A percentile compares a stretch with the other conserved stretches of the same genome.
Evolutionary conservation across 371 early-diverging fungal genomes (phyloP).

Genomic region (Edhazardia aedis): DNA sequence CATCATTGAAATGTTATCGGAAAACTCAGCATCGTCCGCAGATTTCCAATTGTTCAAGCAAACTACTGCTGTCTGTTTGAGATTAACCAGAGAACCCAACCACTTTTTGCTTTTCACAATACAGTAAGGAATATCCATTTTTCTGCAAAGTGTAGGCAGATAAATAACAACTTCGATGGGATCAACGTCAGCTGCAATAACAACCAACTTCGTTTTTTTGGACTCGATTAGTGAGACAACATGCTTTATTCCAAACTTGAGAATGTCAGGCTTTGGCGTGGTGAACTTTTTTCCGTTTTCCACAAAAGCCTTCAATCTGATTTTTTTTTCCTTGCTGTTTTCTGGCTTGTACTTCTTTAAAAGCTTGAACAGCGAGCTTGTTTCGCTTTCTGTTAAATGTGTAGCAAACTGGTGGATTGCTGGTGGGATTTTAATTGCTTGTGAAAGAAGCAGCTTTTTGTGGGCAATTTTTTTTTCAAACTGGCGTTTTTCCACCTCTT

Average conservation of each 20-base stretch:
- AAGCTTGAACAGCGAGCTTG: conserved; percentile 77
- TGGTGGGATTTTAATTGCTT: conserved; percentile 94
- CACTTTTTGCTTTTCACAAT: conserved; percentile 88
- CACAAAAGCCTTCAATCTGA: conserved; percentile 65
- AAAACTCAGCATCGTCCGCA: no score
- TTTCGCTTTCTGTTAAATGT: conserved; percentile 58
- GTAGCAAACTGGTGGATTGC: conserved; percentile 95
- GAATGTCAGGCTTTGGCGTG: conserved; percentile 70
- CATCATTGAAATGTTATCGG: no score
- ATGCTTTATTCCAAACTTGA: conserved; percentile 98
- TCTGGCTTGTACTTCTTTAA: conserved; percentile 92
- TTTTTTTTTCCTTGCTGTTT: conserved; percentile 74
- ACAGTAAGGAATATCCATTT: conserved; percentile 96
- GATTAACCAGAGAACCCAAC: conserved; percentile 87
- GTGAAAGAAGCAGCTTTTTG: no score
- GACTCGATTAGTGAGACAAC: conserved; percentile 79
- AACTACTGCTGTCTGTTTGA: no score
- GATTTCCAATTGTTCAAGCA: no score
- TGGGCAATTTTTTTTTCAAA: no score
- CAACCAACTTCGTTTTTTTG: conserved; percentile 89
- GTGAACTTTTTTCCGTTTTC: conserved; percentile 50
- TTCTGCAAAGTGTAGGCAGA: conserved; percentile 97
- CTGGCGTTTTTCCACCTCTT: no score
- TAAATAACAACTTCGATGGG: conserved; percentile 92
- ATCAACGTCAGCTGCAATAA: conserved; percentile 95